phyloP scores from a whole-genome alignment of 768 basidiomycete species.

The Tulasnella sp. region DNA sequence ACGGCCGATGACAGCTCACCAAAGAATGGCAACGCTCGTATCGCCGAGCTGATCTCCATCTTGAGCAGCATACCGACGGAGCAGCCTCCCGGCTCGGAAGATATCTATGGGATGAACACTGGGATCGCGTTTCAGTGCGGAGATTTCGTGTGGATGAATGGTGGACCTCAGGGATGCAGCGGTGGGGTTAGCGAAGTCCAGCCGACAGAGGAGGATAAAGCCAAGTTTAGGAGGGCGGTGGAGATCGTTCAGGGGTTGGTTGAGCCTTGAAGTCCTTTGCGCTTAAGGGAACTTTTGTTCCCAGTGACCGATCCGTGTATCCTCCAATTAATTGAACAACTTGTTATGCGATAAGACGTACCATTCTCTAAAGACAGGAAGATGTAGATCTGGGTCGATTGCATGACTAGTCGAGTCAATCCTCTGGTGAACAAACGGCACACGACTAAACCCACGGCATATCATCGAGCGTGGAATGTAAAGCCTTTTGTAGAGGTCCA shows the following conservation, averaged over 20 bases:
- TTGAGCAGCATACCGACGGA: slow-evolving; percentile 47
- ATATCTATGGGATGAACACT: slow-evolving; percentile 49
- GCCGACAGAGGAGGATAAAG: slow-evolving; percentile 48
- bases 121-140: slow-evolving; percentile 29
- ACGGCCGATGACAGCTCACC: slow-evolving; percentile 20
- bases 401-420: no score
- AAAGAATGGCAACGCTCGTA: slow-evolving; percentile 29
- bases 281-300: no score
- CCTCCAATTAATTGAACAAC: no score
- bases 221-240: slow-evolving; percentile 56
- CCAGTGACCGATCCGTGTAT: no score
- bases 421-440: no score
- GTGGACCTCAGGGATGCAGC: slow-evolving; percentile 47
- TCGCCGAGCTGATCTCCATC: slow-evolving; percentile 49
- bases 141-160: slow-evolving; percentile 49
- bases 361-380: no score
- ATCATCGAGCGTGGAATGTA: no score
- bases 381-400: no score
- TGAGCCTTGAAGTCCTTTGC: no score
- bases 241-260: slow-evolving; percentile 39
- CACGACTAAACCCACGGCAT: no score
- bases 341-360: no score
- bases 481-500: no score
- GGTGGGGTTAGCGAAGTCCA: slow-evolving; percentile 38
- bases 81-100: slow-evolving; percentile 32